Evolutionary conservation across 441 rosid species (phyloP).

Genomic region (Erodium trifolium): DNA sequence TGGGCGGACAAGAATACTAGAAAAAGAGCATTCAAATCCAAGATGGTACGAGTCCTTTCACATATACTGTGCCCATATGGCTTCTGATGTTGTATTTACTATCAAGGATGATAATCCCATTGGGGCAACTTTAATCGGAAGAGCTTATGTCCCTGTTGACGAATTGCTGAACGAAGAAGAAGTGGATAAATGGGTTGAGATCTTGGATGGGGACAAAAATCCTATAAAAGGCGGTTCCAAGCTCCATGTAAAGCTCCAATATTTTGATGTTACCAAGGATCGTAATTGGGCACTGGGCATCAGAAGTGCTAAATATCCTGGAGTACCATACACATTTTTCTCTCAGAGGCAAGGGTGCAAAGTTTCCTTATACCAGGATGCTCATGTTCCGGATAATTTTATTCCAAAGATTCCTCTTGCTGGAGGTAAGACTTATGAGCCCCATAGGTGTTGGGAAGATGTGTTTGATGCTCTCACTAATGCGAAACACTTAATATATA

Average conservation of each 20-base stretch:
- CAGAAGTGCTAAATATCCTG: slow-evolving; percentile 68
- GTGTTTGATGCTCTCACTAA: slow-evolving; percentile 75
- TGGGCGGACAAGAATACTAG: slow-evolving; percentile 74
- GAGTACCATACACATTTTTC: slow-evolving; percentile 63
- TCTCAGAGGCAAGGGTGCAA: slow-evolving; percentile 44
- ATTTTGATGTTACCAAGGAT: slow-evolving; percentile 57
- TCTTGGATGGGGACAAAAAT: slow-evolving; percentile 55
- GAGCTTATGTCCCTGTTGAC: slow-evolving; percentile 70
- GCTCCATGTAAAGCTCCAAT: slow-evolving; percentile 84
- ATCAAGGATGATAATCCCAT: slow-evolving; percentile 84
- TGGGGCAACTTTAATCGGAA: slow-evolving; percentile 84
- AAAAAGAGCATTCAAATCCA: slow-evolving; percentile 54
- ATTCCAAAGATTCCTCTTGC: slow-evolving; percentile 82
- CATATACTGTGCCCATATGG: slow-evolving; percentile 79
- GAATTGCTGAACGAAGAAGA: slow-evolving; percentile 64
- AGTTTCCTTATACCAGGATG: slow-evolving; percentile 87
- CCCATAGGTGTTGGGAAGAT: slow-evolving; percentile 98
- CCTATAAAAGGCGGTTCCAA: slow-evolving; percentile 55
- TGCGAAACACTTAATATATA: slow-evolving; percentile 79
- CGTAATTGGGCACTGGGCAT: slow-evolving; percentile 62
- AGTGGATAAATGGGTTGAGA: slow-evolving; percentile 77
- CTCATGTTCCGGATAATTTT: slow-evolving; percentile 85
- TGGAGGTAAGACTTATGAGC: slow-evolving; percentile 79
- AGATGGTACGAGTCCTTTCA: slow-evolving; percentile 93
- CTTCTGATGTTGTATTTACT: slow-evolving; percentile 73